Percentiles rank a stretch among this genome's conserved stretches.
These are phyloP conservation scores for Termitomyces sp. DNA, from an alignment of 768 basidiomycete species.

Conservation along the genomic window DNA sequence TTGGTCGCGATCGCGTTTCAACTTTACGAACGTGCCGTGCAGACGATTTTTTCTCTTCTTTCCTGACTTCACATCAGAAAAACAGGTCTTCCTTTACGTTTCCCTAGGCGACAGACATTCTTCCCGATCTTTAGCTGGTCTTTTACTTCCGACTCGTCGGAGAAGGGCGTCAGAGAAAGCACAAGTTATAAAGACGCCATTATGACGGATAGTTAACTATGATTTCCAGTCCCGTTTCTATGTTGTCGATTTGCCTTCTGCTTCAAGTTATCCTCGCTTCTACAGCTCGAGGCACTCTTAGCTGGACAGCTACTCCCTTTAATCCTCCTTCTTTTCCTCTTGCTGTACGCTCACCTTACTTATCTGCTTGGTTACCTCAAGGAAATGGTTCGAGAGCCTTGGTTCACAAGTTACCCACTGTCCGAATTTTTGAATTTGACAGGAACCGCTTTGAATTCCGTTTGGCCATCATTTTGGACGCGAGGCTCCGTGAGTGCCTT, in stretches of 20 bases:
- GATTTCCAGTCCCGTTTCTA: neutral
- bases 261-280: constrained; percentile 2
- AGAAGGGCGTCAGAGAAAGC: neutral
- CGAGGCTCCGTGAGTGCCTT: constrained; percentile 38
- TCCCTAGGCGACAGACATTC: neutral
- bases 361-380: constrained; percentile 63
- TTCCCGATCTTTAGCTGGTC: neutral
- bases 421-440: neutral
- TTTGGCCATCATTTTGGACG: constrained; percentile 64
- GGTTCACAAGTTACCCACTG: neutral
- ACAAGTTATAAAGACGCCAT: neutral
- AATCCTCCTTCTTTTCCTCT: constrained; percentile 59
- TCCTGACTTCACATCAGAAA: neutral
- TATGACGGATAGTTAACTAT: neutral
- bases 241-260: neutral
- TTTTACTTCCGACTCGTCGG: neutral
- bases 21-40: neutral
- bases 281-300: constrained; percentile 22
- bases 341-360: constrained; percentile 60
- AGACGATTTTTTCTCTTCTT: neutral
- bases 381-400: constrained; percentile 32
- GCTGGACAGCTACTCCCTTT: constrained; percentile 46
- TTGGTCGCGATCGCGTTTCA: neutral
- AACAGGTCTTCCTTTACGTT: neutral
- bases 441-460: constrained; percentile 41